phyloP scores from a whole-genome alignment of 441 rosid species.

The Corymbia citriodora region DNA sequence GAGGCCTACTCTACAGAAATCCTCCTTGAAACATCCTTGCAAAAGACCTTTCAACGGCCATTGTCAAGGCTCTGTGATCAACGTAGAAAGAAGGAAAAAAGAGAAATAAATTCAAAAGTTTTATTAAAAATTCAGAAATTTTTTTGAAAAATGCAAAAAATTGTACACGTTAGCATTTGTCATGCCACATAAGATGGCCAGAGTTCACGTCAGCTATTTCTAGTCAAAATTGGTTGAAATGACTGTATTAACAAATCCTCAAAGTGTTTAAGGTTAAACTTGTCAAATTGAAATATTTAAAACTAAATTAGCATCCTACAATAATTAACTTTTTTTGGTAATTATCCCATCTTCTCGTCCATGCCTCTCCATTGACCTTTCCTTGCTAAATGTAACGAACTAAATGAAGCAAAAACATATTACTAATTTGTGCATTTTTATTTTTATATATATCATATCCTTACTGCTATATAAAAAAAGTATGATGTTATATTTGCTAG shows the following conservation, averaged over 20 bases:
- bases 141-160: too few species aligned
- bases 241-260: accelerated
- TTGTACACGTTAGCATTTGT: accelerated
- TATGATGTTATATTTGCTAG: neutral
- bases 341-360: neutral
- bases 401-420: neutral
- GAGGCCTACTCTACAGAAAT: constrained; percentile 69
- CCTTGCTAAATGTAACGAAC: neutral
- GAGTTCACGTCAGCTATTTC: accelerated
- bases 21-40: constrained; percentile 65
- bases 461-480: neutral
- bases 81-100: too few species aligned
- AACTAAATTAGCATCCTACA: accelerated
- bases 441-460: neutral
- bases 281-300: accelerated
- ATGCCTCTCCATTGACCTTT: neutral
- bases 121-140: too few species aligned
- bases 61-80: accelerated
- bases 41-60: neutral
- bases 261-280: accelerated
- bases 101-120: too few species aligned
- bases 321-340: too few species aligned
- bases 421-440: neutral
- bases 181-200: too few species aligned
- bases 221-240: accelerated